Evolutionary conservation across 2,329 filamentous ascomycete species (phyloP), one percentile per base, ranked within the genome.

Genomic region (Nothophaeocryptopus gaeumannii): DNA sequence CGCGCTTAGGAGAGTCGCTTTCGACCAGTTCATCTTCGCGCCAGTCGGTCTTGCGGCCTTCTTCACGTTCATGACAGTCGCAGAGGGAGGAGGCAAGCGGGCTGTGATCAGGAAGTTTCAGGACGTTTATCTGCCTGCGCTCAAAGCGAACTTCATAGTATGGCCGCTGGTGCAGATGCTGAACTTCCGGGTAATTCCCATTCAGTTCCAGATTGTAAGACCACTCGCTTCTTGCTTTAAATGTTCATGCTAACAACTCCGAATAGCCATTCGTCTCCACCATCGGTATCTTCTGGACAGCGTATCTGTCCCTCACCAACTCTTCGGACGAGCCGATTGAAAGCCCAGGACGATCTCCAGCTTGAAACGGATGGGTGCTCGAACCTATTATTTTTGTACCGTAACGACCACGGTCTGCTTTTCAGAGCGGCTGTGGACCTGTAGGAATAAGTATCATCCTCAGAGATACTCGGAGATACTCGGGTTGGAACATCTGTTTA

Each of bases 141-240:
- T 99, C 59, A 96, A 96, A 77, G 91, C 92, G 61, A 99, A 99
- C 73, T 99, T 86, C 64, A 77, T 95, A 62, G 81, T 99, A 16
- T 99, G 93, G 93, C 93, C 93, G 16, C 83, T 88, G 5, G 93
- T 99, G 38, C 93, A 99, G 74, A 84, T 97, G 56, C 81, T 99
- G 74, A 99, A 99, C 76, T 99, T 99, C 74, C 82, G 92, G 29
- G 69, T 97, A 60, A 89, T 99, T 78, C 93, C 93, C 11, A 85
- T 97, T 45, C 91, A 95, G 67, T 95, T 93, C 70, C 93, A 99
- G 72, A 86, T 99, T 72, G 91, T 96, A 74, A 78, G 89, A 9
- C 8, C 31, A 81, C 11, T 14, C 14, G 16, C 16, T 20, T 31
- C 13, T n/a, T 15, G 11, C 10, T 31, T 10, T n/a, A 5, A 12